Conservation (phyloP, 495 filamentous ascomycete species). For the Penicillium goetzii region DNA sequence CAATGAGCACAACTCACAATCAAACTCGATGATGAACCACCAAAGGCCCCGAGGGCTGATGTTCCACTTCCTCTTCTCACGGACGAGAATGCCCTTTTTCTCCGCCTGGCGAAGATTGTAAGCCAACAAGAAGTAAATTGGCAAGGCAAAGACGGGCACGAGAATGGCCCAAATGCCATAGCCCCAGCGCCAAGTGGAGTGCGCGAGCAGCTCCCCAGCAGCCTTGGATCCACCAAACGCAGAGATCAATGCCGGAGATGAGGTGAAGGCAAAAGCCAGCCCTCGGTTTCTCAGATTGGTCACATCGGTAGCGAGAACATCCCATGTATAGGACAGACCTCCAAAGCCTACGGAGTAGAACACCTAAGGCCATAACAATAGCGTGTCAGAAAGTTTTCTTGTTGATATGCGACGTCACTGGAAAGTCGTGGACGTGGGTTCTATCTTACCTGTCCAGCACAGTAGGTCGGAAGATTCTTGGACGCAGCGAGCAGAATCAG, state of each 20-base stretch:
- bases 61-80: slow-evolving; percentile 4
- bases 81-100: slow-evolving; percentile 4
- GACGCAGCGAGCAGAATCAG: slow-evolving; percentile 51
- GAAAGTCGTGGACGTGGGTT: background rate
- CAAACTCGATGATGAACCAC: slow-evolving; percentile 18
- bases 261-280: slow-evolving; percentile 58
- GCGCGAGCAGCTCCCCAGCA: slow-evolving; percentile 43
- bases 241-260: slow-evolving; percentile 53
- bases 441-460: slow-evolving; percentile 44
- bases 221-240: slow-evolving; percentile 29
- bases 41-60: slow-evolving; percentile 1
- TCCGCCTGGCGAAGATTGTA: slow-evolving; percentile 17
- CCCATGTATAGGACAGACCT: slow-evolving; percentile 53
- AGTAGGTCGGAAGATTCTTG: slow-evolving; percentile 47
- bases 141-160: slow-evolving; percentile 40
- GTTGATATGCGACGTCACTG: background rate
- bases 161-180: slow-evolving; percentile 58
- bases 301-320: slow-evolving; percentile 61
- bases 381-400: background rate
- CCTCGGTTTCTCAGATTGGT: slow-evolving; percentile 59
- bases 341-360: slow-evolving; percentile 56
- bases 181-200: slow-evolving; percentile 57
- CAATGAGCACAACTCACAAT: slow-evolving; percentile 8
- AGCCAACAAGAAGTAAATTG: slow-evolving; percentile 49
- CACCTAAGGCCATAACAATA: slow-evolving; percentile 7